phyloP scores from a whole-genome alignment of 305 asterid species.

The Fraxinus sp. region DNA sequence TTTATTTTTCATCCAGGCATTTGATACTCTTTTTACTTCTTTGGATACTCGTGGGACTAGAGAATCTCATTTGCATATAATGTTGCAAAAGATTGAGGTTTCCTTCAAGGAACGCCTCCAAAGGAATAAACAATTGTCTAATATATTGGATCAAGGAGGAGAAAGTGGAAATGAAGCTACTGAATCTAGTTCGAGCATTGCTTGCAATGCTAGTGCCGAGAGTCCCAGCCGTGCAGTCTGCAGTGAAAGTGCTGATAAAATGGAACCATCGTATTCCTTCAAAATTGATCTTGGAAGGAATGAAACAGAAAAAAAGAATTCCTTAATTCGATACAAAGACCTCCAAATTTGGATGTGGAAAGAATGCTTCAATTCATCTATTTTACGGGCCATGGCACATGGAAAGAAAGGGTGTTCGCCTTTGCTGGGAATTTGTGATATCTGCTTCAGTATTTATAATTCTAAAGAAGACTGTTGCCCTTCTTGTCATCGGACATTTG shows the following conservation, averaged over 20 bases:
- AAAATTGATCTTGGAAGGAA: constrained; percentile 67
- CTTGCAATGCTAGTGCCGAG: constrained; percentile 38
- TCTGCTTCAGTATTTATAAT: constrained; percentile 36
- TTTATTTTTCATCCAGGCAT: constrained; percentile 54
- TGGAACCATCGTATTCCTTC: constrained; percentile 68
- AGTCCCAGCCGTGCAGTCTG: constrained; percentile 63
- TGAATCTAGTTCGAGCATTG: constrained; percentile 38
- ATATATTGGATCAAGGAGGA: constrained; percentile 16
- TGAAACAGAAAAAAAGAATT: constrained; percentile 49
- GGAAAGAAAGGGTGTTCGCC: constrained; percentile 64
- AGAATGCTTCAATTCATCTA: constrained; percentile 61
- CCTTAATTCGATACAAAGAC: constrained; percentile 62
- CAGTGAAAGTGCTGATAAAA: constrained; percentile 45
- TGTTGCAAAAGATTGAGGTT: constrained; percentile 79
- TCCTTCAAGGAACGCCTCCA: constrained; percentile 65
- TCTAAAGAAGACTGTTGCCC: constrained; percentile 46
- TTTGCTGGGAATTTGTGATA: constrained; percentile 60
- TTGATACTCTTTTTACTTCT: constrained; percentile 66
- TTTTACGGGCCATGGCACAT: constrained; percentile 47
- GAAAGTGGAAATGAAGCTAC: constrained; percentile 40
- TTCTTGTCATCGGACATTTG: constrained; percentile 37
- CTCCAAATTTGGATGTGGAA: constrained; percentile 76
- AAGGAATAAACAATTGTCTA: constrained; percentile 33
- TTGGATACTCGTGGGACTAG: constrained; percentile 89
- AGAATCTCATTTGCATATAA: constrained; percentile 91